Base-by-base conservation (phyloP, 2,329 filamentous ascomycete species). In the Orbilia quercus region DNA sequence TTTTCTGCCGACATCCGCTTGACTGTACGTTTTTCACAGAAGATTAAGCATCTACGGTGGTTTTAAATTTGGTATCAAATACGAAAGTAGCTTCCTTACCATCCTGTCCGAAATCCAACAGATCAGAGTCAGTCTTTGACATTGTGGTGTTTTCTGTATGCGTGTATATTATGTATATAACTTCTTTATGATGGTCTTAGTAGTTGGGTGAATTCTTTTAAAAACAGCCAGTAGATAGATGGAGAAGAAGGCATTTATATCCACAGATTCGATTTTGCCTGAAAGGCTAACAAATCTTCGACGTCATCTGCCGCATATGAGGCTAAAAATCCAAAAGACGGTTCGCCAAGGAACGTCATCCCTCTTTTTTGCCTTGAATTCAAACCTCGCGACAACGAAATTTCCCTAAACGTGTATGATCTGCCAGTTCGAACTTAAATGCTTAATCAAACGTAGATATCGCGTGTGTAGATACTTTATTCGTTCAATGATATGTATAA, bases 221-320 rank as follows among this genome's bases (percentile, higher is more conserved):
- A n/a, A n/a, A n/a, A n/a, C n/a, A n/a, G n/a, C n/a, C n/a, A n/a
- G n/a, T n/a, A n/a, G n/a, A n/a, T n/a, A n/a, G n/a, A n/a, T n/a
- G n/a, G n/a, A n/a, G n/a, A n/a, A n/a, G n/a, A n/a, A 12, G 9
- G 3, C 36, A 40, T 40, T 14, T 40, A 40, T 40, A 40, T 40
- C 14, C 14, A 16, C 6, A 5, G 16, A 20, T 2, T 45, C 9
- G n/a, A n/a, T 45, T 45, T 31, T 45, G 42, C 42, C 42, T 45
- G 5, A n/a, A 34, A 6, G 31, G 31, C 31, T n/a, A n/a, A n/a
- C 28, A 31, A 31, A 40, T 22, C 12, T 25, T 47, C 57, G 57
- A 70, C 57, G 65, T 70, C 65, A 70, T 63, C 45, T 70, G 65
- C 65, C 57, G 55, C 65, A 70, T 48, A 48, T 25, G n/a, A n/a